A percentile compares a stretch with the other conserved stretches of the same genome.
Evolutionary conservation across 495 filamentous ascomycete genomes (phyloP).

Genomic region (Hyaloscypha variabilis): DNA sequence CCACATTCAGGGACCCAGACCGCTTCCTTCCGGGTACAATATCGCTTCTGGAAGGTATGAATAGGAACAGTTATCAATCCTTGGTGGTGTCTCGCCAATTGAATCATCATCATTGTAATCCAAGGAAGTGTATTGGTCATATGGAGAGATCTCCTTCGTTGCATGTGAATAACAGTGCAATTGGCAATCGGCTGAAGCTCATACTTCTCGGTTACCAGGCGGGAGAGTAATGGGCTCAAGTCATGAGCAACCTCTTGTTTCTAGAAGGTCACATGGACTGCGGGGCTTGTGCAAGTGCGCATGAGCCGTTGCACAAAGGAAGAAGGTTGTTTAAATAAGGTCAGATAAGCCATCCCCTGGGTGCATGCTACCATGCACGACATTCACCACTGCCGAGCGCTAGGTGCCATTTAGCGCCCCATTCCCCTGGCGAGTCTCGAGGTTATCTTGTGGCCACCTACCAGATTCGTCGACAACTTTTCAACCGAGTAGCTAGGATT

Average conservation of each 20-base stretch:
- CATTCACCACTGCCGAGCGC: not conserved
- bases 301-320: not conserved
- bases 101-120: not conserved
- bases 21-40: not conserved
- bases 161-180: not conserved
- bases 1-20: not conserved
- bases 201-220: not conserved
- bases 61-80: not conserved
- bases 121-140: not conserved
- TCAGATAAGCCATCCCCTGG: not conserved
- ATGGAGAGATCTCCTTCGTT: not conserved
- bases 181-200: not conserved
- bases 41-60: not conserved
- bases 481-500: not conserved
- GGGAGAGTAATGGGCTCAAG: not conserved
- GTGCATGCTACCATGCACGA: not conserved
- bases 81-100: not conserved
- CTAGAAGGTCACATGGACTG: not conserved
- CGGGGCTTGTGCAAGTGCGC: not conserved
- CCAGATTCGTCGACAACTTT: not conserved
- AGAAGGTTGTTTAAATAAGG: not conserved
- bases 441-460: not conserved
- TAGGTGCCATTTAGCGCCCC: not conserved
- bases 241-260: not conserved
- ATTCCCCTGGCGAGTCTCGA: not conserved